A percentile compares a stretch with the other conserved stretches of the same genome.
Conservation (phyloP, 495 filamentous ascomycete species). For the Paragyromitra xinjiangensis region DNA sequence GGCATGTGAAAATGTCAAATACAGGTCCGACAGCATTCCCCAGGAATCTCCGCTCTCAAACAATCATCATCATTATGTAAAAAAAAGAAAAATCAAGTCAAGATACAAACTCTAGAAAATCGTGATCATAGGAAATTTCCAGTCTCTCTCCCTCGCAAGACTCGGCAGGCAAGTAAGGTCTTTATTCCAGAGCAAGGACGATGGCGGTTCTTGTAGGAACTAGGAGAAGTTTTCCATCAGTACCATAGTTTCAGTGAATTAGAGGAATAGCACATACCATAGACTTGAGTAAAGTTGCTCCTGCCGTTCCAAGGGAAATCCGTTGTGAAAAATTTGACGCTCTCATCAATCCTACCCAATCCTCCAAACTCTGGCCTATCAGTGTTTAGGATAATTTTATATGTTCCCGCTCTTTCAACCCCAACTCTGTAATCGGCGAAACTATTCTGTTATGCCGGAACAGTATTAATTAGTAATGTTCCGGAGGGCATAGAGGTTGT, state of each 20-base stretch:
- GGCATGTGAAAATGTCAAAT: conserved; percentile 24
- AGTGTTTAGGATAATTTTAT: conserved; percentile 84
- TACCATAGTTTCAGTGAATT: conserved; percentile 8
- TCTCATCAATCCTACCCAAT: conserved; percentile 75
- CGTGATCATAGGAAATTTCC: conserved; percentile 31
- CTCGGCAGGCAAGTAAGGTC: neutral
- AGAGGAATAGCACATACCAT: conserved; percentile 60
- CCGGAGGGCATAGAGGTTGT: neutral
- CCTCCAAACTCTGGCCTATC: conserved; percentile 83
- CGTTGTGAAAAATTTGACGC: conserved; percentile 88
- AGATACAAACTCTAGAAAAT: conserved; percentile 45
- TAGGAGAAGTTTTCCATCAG: conserved; percentile 22
- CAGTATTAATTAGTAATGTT: neutral
- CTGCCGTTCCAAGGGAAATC: conserved; percentile 86
- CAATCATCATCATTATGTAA: conserved; percentile 47
- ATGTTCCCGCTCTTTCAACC: conserved; percentile 82
- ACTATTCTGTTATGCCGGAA: conserved; percentile 64
- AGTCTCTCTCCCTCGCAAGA: conserved; percentile 3
- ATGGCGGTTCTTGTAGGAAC: conserved; percentile 83
- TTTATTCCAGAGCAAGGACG: conserved; percentile 62
- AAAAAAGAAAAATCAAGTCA: conserved; percentile 43
- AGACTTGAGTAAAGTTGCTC: conserved; percentile 89
- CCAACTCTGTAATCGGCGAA: conserved; percentile 94
- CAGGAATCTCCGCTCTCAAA: conserved; percentile 23
- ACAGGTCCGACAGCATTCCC: conserved; percentile 8